Conservation (phyloP, 257 asterid genomes). For the Marsdenia floribunda region DNA sequence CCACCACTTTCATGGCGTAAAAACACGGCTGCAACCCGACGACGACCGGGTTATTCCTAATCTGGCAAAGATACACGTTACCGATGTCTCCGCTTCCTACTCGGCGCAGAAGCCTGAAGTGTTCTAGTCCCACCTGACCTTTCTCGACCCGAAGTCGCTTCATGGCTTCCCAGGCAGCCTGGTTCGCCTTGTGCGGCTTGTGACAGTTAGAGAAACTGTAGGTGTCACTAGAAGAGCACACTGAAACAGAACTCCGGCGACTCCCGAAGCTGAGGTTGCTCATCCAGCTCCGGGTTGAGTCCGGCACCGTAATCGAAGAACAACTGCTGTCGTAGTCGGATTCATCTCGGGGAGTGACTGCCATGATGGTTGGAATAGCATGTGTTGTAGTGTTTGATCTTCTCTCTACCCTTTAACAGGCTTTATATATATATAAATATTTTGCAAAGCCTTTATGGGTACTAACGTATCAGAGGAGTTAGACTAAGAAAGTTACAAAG, state of each 20-base stretch:
- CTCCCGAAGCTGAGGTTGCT: slow-evolving; percentile 40
- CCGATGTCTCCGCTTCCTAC: slow-evolving; percentile 45
- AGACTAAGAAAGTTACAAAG: slow-evolving; percentile 24
- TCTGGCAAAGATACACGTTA: slow-evolving; percentile 37
- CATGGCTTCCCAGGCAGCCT: slow-evolving; percentile 42
- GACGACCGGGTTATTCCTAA: slow-evolving; percentile 22
- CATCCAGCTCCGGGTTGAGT: slow-evolving; percentile 42
- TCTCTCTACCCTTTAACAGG: slow-evolving; percentile 21
- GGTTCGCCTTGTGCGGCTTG: slow-evolving; percentile 47
- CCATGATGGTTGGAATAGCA: slow-evolving; percentile 32
- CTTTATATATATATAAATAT: slow-evolving; percentile 14
- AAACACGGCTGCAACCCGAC: slow-evolving; percentile 32
- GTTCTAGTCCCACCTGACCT: slow-evolving; percentile 43
- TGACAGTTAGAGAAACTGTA: slow-evolving; percentile 13
- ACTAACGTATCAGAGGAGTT: background rate
- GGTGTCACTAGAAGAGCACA: slow-evolving; percentile 20
- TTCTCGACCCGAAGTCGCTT: slow-evolving; percentile 30
- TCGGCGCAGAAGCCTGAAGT: slow-evolving; percentile 35
- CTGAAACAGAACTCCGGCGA: slow-evolving; percentile 35
- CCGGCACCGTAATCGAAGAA: slow-evolving; percentile 42
- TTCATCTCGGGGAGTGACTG: slow-evolving; percentile 34
- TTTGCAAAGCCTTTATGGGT: slow-evolving; percentile 8
- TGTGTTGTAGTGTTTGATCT: slow-evolving; percentile 12
- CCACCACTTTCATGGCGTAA: slow-evolving; percentile 50
- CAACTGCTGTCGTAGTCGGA: slow-evolving; percentile 47